These are phyloP conservation scores for Xanthoconium purpureum DNA, from an alignment of 768 basidiomycete genomes.

Conservation along the genomic window DNA sequence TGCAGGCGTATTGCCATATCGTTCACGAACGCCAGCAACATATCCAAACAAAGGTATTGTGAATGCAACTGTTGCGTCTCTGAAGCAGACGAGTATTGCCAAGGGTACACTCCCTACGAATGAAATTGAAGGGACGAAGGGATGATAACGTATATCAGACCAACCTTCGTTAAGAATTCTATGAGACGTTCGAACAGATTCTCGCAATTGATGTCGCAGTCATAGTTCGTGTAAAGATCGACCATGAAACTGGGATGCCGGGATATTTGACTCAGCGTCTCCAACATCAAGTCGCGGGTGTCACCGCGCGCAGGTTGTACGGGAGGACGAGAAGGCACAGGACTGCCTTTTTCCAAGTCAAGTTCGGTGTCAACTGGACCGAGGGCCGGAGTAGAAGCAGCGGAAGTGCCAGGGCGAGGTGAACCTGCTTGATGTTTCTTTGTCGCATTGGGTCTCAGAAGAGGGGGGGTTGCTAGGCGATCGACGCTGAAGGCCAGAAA, in stretches of 20 bases:
- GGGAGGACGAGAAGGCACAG: constrained; percentile 53
- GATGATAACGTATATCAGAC: constrained; percentile 11
- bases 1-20: constrained; percentile 75
- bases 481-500: constrained; percentile 94
- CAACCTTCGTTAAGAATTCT: constrained; percentile 84
- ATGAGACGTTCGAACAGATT: constrained; percentile 89
- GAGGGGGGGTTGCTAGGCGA: constrained; percentile 64
- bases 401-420: constrained; percentile 53
- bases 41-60: constrained; percentile 85
- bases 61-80: constrained; percentile 71
- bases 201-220: constrained; percentile 95
- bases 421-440: constrained; percentile 40
- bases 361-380: constrained; percentile 36
- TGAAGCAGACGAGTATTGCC: constrained; percentile 52
- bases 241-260: constrained; percentile 90
- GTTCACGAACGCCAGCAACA: constrained; percentile 81
- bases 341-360: constrained; percentile 47
- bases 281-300: constrained; percentile 85
- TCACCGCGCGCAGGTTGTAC: constrained; percentile 81
- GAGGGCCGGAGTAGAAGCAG: constrained; percentile 41
- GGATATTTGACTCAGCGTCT: constrained; percentile 79
- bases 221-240: constrained; percentile 93
- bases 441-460: constrained; percentile 25
- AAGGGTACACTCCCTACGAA: constrained; percentile 74
- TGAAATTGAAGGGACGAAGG: constrained; percentile 2